Evolutionary conservation across 495 filamentous ascomycete genomes (phyloP), one percentile per base, ranked within the genome.

Genomic region (Daldinia bambusicola): DNA sequence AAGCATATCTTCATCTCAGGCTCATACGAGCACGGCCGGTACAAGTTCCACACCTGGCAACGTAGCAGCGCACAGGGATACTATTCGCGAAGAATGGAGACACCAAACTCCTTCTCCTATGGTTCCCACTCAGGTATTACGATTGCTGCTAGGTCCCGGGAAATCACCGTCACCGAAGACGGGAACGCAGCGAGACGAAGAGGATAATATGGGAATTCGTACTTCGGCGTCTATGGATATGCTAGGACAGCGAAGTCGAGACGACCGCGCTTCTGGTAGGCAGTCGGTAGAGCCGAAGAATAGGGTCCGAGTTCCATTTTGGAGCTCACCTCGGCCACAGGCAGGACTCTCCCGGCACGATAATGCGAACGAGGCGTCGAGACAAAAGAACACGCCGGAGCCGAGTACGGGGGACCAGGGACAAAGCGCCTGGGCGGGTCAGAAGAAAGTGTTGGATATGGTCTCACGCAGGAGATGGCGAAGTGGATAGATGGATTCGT

Each of bases 31-130:
- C 32, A 67, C 63, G 22, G 36, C 48, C 16, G 55, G 53, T 37
- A 67, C 69, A 4, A 67, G 37, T 57, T 66, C 69, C 26, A 66
- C 63, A n/a, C 69, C 58, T n/a, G 58, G 57, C 2, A 67, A 40
- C 16, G 32, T 36, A 37, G 51, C 63, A 2, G 16, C 31, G 1
- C 41, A 59, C 18, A 60, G 13, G 52, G 45, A 71, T 13, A 16
- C 48, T 20, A 45, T 13, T 22, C 43, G 30, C 0, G 68, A 69
- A 5, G 62, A 72, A 20, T 61, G 53, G 53, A 40, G 63, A 36
- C 34, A 66, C 4, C 63, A 72, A 52, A 72, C 69, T 26, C 60
- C 63, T 2, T 70, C 74, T 1, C 71, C 66, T 7, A 70, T 60
- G 13, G 67, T 64, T 12, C 68, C 65, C 14, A 66, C 53, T 8